Base-by-base conservation (phyloP, 169 alveolate species). In the Ichthyophthirius multifiliis region DNA sequence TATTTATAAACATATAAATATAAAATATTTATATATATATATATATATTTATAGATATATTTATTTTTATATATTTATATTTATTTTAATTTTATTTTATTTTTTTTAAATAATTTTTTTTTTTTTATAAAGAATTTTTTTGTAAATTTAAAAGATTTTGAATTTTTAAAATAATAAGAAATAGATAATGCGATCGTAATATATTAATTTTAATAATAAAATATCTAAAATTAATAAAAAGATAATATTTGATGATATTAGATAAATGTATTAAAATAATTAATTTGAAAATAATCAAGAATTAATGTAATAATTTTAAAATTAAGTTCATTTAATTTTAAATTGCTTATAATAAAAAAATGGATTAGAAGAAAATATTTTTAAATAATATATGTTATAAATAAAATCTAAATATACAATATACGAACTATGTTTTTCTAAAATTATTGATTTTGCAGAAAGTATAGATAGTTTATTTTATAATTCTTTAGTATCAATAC, bases 261-360 rank as follows among this genome's bases (percentile, higher is more conserved):
- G 90, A 67, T 75, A 75, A 34, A 44, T 83, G 5, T 55, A 85
- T 23, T 87, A 89, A 34, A 82, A 65, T 43, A 73, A 75, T 74
- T 71, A 67, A 20, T 62, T 43, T 20, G 82, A 83, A 37, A 44
- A 44, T 37, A 91, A 86, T 80, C 67, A 74, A 80, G 48, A 78
- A 15, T 75, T 89, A 7, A 88, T 93, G 5, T 39, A 67, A 6
- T 86, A 84, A 44, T 82, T 89, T 43, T 94, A 89, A 45, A 37
- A 75, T 4, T 80, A 83, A 16, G 67, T 89, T 0, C 65, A 71
- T 30, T 31, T 16, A 15, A 75, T 78, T 3, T 89, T 88, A 94
- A 81, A 63, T n/a, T 83, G 85, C 13, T 62, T 88, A 23, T 37
- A 76, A 13, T 23, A 23, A 0, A 73, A 83, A 13, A 16, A 86